Evolutionary conservation across 768 basidiomycete species (phyloP).

Genomic region (Phlebiopsis flavidoalba): DNA sequence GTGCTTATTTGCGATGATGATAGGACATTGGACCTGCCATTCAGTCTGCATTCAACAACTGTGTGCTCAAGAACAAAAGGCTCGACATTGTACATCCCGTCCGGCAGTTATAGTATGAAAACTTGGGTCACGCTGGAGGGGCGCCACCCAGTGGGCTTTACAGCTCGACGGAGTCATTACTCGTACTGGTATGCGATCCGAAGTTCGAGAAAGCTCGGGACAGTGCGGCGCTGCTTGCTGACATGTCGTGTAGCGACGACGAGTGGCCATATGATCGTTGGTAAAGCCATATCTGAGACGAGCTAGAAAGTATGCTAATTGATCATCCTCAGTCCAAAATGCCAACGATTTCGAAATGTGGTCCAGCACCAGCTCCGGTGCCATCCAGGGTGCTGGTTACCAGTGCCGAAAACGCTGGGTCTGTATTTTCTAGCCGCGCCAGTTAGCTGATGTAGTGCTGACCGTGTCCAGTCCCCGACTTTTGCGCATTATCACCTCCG

Average conservation of each 20-base stretch:
- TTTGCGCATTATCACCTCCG: constrained; percentile 23
- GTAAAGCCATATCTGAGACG: not conserved
- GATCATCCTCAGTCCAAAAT: constrained; percentile 15
- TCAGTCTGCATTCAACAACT: constrained; percentile 22
- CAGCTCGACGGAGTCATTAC: constrained; percentile 27
- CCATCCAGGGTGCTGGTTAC: constrained; percentile 26
- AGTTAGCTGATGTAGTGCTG: not conserved
- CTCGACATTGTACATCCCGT: constrained; percentile 20
- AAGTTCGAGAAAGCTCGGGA: not conserved
- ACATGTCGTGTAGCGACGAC: constrained; percentile 13
- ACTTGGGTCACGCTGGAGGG: constrained; percentile 27
- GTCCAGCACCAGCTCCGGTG: constrained; percentile 25
- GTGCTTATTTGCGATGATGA: not conserved
- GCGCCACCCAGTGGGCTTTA: constrained; percentile 24
- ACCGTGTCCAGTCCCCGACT: constrained; percentile 18
- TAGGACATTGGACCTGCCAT: constrained; percentile 26
- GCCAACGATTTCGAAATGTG: constrained; percentile 28
- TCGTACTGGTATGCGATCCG: constrained; percentile 17
- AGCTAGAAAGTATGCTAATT: not conserved
- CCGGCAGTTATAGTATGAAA: constrained; percentile 25
- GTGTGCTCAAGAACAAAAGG: constrained; percentile 21
- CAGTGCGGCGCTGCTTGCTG: not conserved
- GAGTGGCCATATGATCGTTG: constrained; percentile 26
- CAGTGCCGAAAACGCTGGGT: constrained; percentile 27
- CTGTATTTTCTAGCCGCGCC: not conserved